Evolutionary conservation across 2,329 filamentous ascomycete species (phyloP), one percentile per base, ranked within the genome.

Genomic region (Cylindrodendrum hubeiense): DNA sequence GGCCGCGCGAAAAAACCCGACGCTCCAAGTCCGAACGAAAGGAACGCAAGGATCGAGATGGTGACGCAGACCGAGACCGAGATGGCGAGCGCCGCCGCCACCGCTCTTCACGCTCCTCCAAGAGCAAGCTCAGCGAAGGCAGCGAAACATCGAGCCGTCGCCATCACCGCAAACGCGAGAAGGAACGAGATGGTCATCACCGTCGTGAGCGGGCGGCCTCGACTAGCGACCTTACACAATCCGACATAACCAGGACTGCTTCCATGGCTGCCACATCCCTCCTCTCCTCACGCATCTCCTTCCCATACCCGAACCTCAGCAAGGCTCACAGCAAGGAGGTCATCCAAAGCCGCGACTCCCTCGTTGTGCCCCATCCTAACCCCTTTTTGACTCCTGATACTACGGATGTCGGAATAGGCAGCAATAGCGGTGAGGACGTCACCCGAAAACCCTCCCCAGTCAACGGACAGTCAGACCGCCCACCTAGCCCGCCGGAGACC

Each of bases 241-340:
- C 84, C 22, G 84, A 85, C 73, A 76, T 86, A 54, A 76, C 79
- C 55, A 77, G 75, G 49, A 75, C 78, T 8, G 39, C 60, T 8
- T 76, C 76, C 22, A 66, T 81, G 22, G 77, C 79, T 47, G 81
- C 78, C 65, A 69, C 70, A 3, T 74, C 72, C 33, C 66, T 74
- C 33, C 58, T 74, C 24, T 73, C 72, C 17, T 83, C 86, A 57
- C 84, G 85, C 28, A 77, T 83, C 34, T 87, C 85, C 66, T 77
- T 92, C 44, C 91, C 93, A 7, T 97, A 97, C 77, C 93, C 94
- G 2, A 86, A 87, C 12, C 94, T 97, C 79, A 96, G 93, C 81
- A 98, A 97, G 81, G 92, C 92, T 13, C 93, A 97, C 79, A 97
- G 94, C 84, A 96, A 94, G 79, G 95, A 98, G 81, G 89, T 90